Evolutionary conservation across 1,284 basidiomycete genomes (phyloP), one percentile per base, ranked within the genome.

Genomic region (Athelia psychrophila): DNA sequence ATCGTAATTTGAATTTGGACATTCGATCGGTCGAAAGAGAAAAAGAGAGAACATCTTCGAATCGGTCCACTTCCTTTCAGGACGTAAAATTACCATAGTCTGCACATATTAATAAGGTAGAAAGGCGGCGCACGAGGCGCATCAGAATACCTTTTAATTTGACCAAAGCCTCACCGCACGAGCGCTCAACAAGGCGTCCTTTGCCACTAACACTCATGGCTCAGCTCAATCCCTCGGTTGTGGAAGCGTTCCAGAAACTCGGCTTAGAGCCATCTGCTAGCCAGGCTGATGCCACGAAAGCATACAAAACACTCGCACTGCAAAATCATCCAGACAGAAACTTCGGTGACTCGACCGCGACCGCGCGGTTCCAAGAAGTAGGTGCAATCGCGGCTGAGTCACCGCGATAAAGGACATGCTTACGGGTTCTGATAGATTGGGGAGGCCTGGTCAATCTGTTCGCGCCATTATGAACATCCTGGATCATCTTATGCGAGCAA

Each of bases 291-390:
- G 68, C 68, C 12, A 58, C 58, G 25, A 62, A 55, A 48, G 60
- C 65, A 19, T 71, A 70, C 55, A 71, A 67, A 49, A 63, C 57
- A 51, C 61, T 69, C 16, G 67, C 66, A 27, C 59, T 71, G 45
- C 56, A 62, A 32, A 67, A 70, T 50, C 69, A 68, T 55, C 67
- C 67, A 44, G 64, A 70, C 53, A 61, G 65, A 38, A 70, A 70
- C 54, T 60, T 58, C 38, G 59, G 59, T 24, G 62, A 64, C 47
- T 32, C 52, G 33, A 53, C 58, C 36, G 61, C 67, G 42, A 67
- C 64, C 18, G 55, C 60, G 47, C 64, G 63, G 46, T 69, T 70
- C 58, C 67, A 70, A 50, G 53, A 69, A 56, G 65, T 67, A 19
- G 19, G 52, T 47, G 44, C 46, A 38, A 32, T 46, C 40, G 32